These are phyloP conservation scores for Phaeosphaeriaceae sp. DNA, from an alignment of 2,329 filamentous ascomycete genomes.

Conservation along the genomic window DNA sequence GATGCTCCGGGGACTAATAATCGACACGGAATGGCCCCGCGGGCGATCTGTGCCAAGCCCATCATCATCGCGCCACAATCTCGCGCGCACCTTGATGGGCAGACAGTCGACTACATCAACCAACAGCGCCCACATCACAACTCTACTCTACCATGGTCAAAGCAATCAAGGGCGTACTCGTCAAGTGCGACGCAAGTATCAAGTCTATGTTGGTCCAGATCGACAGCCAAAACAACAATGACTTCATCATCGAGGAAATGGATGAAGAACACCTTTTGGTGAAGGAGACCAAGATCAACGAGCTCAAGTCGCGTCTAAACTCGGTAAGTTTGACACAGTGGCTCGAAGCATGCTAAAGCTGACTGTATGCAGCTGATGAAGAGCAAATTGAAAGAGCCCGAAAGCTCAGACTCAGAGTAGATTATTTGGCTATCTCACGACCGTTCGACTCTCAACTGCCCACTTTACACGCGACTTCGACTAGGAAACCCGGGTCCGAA, in stretches of 20 bases:
- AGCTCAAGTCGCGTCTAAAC: constrained; percentile 73
- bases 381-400: constrained; percentile 44
- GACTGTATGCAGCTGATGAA: constrained; percentile 43
- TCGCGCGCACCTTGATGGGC: constrained; percentile 34
- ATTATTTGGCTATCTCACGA: neutral
- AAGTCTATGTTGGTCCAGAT: constrained; percentile 84
- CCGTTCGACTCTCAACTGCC: too few species aligned
- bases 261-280: constrained; percentile 79
- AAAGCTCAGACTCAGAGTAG: constrained; percentile 45
- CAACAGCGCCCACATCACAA: constrained; percentile 7
- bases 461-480: too few species aligned
- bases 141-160: constrained; percentile 58
- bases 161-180: constrained; percentile 66
- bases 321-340: constrained; percentile 56
- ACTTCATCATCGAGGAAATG: constrained; percentile 80
- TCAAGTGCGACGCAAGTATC: constrained; percentile 86
- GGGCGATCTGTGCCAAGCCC: constrained; percentile 20
- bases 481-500: too few species aligned
- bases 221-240: constrained; percentile 69
- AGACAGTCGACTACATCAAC: constrained; percentile 7
- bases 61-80: neutral
- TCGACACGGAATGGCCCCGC: constrained; percentile 2
- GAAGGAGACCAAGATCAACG: constrained; percentile 73
- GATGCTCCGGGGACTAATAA: neutral
- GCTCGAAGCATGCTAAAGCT: neutral